Base-by-base conservation (phyloP, 805 yeast genomes). In the Hanseniaspora meyeri region DNA sequence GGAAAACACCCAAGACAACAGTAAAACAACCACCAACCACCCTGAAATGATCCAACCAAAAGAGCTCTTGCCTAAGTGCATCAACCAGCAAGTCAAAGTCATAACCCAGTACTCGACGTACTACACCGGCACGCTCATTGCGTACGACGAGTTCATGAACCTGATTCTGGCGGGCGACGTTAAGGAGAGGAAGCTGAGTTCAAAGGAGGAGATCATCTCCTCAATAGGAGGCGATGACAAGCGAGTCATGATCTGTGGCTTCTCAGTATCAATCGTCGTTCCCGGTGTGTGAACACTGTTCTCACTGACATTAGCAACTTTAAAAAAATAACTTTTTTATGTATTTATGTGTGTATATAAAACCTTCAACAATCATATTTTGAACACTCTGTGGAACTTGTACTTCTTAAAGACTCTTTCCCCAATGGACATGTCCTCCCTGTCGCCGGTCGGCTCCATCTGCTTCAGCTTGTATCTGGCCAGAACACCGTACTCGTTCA, bases 71-170 rank as follows among this genome's bases (percentile, higher is more conserved):
- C 97, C 93, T 69, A 84, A 82, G 68, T 82, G 90, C 59, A 81
- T 91, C 40, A 96, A 95, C 17, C 81, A 87, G 36, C 75, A 77
- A 56, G 81, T 91, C 43, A 80, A 85, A 77, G 86, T 89, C 29
- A 75, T 87, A 53, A 74, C 87, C 71, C 70, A 72, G 53, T 75
- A 77, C 20, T 74, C 76, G 58, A 80, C 80, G 66, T 97, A 90
- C 67, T 93, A 88, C 66, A 77, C 78, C n/a, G 98, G 98, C 1
- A 87, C 82, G 4, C 74, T 93, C 52, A 79, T 85, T 32, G 97
- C 97, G 1, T 91, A 91, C 68, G 98, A 93, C 67, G 97, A 93
- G 69, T 91, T 84, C 64, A 97, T 93, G 59, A 93, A 87, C 66
- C 81, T 90, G 69, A 95, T 93, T 11, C 75, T 93, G 53, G 86